phyloP scores from a whole-genome alignment of 306 rosid genomes.

The Fragaria nilgerrensis region DNA sequence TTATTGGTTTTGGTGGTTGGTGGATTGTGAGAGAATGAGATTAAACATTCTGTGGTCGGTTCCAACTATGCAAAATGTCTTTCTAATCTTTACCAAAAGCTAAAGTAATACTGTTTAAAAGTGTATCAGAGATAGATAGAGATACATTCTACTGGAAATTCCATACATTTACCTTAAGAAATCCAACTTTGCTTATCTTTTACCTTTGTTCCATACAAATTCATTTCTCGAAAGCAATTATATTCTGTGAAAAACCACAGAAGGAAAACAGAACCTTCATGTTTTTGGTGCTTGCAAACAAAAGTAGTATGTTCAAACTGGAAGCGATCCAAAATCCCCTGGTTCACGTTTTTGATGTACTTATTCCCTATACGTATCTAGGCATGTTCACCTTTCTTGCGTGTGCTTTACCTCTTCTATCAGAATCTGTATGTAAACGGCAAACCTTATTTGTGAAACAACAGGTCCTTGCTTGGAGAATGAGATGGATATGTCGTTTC shows the following conservation, averaged over 20 bases:
- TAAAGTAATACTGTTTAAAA: too few species aligned
- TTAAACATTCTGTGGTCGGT: neutral
- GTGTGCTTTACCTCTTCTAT: neutral
- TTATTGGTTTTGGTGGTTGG: too few species aligned
- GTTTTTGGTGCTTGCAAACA: neutral
- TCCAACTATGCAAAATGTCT: neutral
- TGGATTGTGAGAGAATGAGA: too few species aligned
- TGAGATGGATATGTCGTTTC: neutral
- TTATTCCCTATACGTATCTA: neutral
- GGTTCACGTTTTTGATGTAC: neutral
- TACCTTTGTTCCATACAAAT: neutral
- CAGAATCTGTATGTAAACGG: neutral
- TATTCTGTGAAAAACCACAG: neutral
- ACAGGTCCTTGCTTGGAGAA: neutral
- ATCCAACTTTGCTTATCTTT: neutral
- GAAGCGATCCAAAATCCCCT: neutral
- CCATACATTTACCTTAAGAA: neutral
- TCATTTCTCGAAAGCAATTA: neutral
- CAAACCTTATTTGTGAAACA: neutral
- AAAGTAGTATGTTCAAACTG: neutral
- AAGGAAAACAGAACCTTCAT: neutral
- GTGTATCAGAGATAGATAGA: neutral
- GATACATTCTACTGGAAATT: neutral
- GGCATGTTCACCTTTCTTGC: neutral
- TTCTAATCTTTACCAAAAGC: neutral